phyloP scores from a whole-genome alignment of 192 early-diverging fungal genomes.

The Coemansia brasiliensis region DNA sequence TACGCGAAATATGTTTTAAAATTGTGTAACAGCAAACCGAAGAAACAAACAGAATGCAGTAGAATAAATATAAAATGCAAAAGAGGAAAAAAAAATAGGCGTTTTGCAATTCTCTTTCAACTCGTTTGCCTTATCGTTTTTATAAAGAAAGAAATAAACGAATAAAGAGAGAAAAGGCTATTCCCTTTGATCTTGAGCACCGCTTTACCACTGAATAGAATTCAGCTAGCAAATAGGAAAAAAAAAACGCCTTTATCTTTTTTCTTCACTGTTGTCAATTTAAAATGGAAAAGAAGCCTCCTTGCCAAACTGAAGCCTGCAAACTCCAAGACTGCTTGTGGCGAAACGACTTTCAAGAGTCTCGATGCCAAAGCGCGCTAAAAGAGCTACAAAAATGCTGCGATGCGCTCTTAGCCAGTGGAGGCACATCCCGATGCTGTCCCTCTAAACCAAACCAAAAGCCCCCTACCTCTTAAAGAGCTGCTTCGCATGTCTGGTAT shows the following conservation, averaged over 20 bases:
- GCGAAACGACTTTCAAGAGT: slow-evolving; percentile 48
- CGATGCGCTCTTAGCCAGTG: slow-evolving; percentile 20
- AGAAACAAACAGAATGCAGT: slow-evolving; percentile 3
- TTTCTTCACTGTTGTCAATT: neutral
- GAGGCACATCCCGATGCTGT: slow-evolving; percentile 46
- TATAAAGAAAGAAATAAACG: slow-evolving; percentile 7
- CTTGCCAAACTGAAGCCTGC: slow-evolving; percentile 50
- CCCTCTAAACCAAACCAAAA: slow-evolving; percentile 7
- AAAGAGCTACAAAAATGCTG: slow-evolving; percentile 42
- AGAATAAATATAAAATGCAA: slow-evolving; percentile 7
- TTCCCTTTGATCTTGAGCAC: neutral
- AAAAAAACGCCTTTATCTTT: neutral
- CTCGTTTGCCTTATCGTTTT: no score
- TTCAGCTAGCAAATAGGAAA: no score
- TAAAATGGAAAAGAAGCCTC: slow-evolving; percentile 26
- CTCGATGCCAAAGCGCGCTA: slow-evolving; percentile 32
- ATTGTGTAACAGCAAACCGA: neutral
- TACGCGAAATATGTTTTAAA: no score
- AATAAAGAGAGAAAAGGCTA: neutral
- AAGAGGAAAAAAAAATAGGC: slow-evolving; percentile 14
- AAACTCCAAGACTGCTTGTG: slow-evolving; percentile 49
- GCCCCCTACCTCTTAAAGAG: neutral
- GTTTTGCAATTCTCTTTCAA: neutral
- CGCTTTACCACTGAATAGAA: no score
- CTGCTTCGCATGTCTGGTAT: slow-evolving; percentile 2